Evolutionary conservation across 1,284 basidiomycete species (phyloP), one percentile per base, ranked within the genome.

Genomic region (Microbotryum lychnidis-dioicae): DNA sequence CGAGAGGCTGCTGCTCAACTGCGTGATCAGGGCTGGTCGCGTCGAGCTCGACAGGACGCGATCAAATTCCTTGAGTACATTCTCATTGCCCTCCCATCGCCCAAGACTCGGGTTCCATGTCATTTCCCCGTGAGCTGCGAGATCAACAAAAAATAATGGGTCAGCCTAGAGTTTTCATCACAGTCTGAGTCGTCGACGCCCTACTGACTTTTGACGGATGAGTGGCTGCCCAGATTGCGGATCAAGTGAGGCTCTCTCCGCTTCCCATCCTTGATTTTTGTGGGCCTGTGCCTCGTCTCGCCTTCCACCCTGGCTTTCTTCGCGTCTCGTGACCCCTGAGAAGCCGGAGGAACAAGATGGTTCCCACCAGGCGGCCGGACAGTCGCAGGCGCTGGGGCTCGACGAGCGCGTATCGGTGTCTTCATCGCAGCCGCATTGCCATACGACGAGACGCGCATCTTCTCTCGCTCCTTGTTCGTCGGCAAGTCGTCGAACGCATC

Each of bases 41-140:
- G 84, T 84, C 20, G 91, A 92, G 10, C 85, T 86, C 55, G 85
- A 83, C 50, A 88, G 81, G 6, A 83, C 85, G 33, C 83, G 82
- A 70, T 97, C 93, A 75, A 97, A 97, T 63, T 91, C 91, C 62
- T 87, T 84, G 48, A 97, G 80, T 14, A 84, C 83, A 59, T 86
- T 84, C 69, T 97, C 93, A 75, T 97, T 97, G 61, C 94, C 94
- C 79, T 97, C 93, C 93, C 93, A 97, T 25, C 89, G 86, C 27
- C 90, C 81, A 9, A 84, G 84, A 44, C 78, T 79, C 25, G 91
- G 90, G 76, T 97, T 97, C 89, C 91, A 97, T 69, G 85, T 89
- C 94, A 97, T 97, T 62, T 94, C 91, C 25, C 90, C 90, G 61
- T 93, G 83, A 50, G 89, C 90, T 91, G 72, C 29, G 21, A 6